Evolutionary conservation across 2,329 filamentous ascomycete genomes (phyloP).

Genomic region (Aureobasidium vineae): DNA sequence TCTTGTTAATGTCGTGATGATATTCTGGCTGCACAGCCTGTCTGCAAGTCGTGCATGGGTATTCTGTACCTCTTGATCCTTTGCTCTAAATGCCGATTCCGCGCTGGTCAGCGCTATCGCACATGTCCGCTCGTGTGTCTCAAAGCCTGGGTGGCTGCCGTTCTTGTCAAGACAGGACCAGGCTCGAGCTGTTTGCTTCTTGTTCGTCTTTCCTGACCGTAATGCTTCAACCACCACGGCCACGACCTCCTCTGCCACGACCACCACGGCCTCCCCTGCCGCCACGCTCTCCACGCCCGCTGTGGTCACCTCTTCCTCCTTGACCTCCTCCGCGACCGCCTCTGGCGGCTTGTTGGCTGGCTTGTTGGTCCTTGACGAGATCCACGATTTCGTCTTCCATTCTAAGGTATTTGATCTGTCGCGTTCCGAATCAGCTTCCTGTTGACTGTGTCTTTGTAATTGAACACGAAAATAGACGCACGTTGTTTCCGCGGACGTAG

Average conservation of each 20-base stretch:
- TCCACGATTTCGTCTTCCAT: constrained; percentile 98
- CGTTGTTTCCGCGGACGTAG: constrained; percentile 97
- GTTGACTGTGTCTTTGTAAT: not conserved
- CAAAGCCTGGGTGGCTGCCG: not conserved
- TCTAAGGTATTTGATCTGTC: constrained; percentile 94
- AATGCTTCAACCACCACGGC: constrained; percentile 38
- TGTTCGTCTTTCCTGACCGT: not conserved
- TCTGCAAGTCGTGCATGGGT: constrained; percentile 10
- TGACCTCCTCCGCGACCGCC: constrained; percentile 64
- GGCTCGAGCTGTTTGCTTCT: constrained; percentile 8
- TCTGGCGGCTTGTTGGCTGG: constrained; percentile 57
- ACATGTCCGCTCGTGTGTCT: not conserved
- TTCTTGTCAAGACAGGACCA: not conserved
- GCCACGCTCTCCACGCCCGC: constrained; percentile 57
- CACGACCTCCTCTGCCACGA: constrained; percentile 52
- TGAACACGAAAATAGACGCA: constrained; percentile 46
- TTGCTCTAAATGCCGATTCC: not conserved
- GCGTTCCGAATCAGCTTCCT: constrained; percentile 19
- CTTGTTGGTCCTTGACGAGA: constrained; percentile 87
- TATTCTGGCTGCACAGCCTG: constrained; percentile 15
- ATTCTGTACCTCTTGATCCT: not conserved
- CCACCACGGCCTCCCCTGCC: constrained; percentile 58
- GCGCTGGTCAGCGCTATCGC: not conserved
- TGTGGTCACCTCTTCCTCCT: constrained; percentile 48
- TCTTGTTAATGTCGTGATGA: constrained; percentile 11